These are phyloP conservation scores for Cymodocea nodosa DNA, from an alignment of 116 monocot species.

Conservation along the genomic window DNA sequence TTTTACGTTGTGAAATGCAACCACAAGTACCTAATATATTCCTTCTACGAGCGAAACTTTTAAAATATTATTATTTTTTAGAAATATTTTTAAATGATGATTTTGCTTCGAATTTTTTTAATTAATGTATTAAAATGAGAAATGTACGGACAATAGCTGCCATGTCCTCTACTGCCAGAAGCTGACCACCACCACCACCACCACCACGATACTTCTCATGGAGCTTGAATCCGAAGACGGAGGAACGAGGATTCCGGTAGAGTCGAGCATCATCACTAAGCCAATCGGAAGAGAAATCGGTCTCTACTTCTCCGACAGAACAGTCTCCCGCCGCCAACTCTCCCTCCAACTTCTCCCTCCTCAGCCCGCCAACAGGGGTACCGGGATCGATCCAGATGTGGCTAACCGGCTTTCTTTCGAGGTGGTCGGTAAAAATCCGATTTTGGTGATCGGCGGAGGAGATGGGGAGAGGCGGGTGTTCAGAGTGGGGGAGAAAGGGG, in stretches of 20 bases:
- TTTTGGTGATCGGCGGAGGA: conserved; percentile 6
- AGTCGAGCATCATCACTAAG: background rate
- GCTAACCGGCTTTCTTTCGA: conserved; percentile 13
- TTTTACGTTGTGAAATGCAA: no score
- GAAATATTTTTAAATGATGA: no score
- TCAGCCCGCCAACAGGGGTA: background rate
- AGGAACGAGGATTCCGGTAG: conserved; percentile 18
- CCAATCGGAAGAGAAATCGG: conserved; percentile 20
- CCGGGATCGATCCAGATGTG: background rate
- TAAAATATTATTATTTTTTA: no score
- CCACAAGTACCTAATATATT: no score
- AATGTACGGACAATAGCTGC: no score
- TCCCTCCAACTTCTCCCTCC: conserved; percentile 3
- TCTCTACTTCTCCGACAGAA: conserved; percentile 19
- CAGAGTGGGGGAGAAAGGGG: conserved; percentile 7
- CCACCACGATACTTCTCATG: conserved; percentile 7
- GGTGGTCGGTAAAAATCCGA: conserved; percentile 18
- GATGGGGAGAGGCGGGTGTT: conserved; percentile 6
- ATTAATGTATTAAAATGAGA: no score
- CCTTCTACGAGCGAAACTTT: no score
- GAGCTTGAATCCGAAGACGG: conserved; percentile 28
- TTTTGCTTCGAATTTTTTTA: no score
- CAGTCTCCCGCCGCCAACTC: conserved; percentile 33
- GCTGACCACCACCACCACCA: background rate
- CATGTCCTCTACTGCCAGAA: no score